These are phyloP conservation scores for Malus asiatica DNA, from an alignment of 306 rosid species.

Conservation along the genomic window DNA sequence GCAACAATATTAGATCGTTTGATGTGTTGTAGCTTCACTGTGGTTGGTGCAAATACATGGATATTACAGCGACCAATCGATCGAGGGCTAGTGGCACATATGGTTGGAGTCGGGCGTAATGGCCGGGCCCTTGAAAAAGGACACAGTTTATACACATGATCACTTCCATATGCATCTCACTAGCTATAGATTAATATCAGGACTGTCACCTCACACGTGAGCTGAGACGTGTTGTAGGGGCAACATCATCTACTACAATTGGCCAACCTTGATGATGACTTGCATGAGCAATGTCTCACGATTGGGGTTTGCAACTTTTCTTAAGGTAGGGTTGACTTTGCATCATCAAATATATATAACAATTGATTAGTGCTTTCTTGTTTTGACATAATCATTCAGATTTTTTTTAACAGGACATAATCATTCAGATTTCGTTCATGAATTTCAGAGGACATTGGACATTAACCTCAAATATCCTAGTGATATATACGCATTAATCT, in stretches of 20 bases:
- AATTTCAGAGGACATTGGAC: not conserved
- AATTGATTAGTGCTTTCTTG: not conserved
- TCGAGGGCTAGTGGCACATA: not conserved
- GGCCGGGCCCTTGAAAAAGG: constrained; percentile 7
- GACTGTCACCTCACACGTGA: constrained; percentile 8
- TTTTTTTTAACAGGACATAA: not conserved
- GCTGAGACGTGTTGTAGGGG: not conserved
- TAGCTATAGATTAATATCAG: not conserved
- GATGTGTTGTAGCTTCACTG: constrained; percentile 2
- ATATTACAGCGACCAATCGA: constrained; percentile 2
- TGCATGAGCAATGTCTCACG: not conserved
- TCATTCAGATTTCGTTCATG: not conserved
- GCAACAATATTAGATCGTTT: constrained; percentile 7
- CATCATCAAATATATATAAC: not conserved
- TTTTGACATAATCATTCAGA: not conserved
- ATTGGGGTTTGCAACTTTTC: not conserved
- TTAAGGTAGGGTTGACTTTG: not conserved
- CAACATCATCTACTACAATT: not conserved
- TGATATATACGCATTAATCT: not conserved
- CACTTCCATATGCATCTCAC: not conserved
- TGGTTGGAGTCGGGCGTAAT: not conserved
- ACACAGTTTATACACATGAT: not conserved
- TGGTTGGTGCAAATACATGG: not conserved
- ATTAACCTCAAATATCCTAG: not conserved
- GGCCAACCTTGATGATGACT: not conserved